These are phyloP conservation scores for Roridomyces roridus DNA, from an alignment of 768 basidiomycete species.

Conservation along the genomic window DNA sequence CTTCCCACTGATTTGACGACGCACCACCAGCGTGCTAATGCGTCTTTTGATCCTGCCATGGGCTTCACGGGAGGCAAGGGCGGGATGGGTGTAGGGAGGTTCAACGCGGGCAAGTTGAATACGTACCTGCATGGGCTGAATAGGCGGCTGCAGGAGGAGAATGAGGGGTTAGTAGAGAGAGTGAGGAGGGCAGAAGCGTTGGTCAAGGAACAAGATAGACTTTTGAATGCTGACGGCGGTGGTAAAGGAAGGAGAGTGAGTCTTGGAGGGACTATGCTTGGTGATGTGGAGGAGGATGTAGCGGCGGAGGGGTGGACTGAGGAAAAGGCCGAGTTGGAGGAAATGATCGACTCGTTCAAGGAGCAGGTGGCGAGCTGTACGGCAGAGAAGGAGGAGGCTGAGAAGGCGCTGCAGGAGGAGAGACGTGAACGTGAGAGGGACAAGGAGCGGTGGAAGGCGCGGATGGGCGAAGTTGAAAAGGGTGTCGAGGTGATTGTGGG, in stretches of 20 bases:
- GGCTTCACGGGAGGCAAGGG: constrained; percentile 70
- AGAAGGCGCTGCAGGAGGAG: constrained; percentile 59
- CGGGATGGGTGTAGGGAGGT: constrained; percentile 69
- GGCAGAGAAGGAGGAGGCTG: constrained; percentile 51
- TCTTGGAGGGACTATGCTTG: constrained; percentile 54
- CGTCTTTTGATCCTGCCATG: constrained; percentile 86
- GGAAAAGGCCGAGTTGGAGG: constrained; percentile 67
- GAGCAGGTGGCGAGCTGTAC: constrained; percentile 53
- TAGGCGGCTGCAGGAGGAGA: constrained; percentile 83
- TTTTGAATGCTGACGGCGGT: constrained; percentile 43
- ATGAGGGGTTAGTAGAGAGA: constrained; percentile 65
- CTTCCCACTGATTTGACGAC: constrained; percentile 89
- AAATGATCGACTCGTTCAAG: constrained; percentile 55
- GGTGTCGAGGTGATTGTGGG: constrained; percentile 71
- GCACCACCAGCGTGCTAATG: constrained; percentile 74
- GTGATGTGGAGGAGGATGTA: constrained; percentile 68
- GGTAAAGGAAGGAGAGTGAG: constrained; percentile 62
- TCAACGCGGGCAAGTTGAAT: constrained; percentile 88
- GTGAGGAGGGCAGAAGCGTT: constrained; percentile 57
- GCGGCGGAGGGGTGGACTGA: constrained; percentile 73
- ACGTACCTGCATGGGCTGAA: constrained; percentile 88
- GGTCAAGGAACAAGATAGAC: constrained; percentile 62
- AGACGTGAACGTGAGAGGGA: constrained; percentile 64
- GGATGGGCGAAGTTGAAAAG: constrained; percentile 74
- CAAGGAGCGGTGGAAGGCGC: constrained; percentile 72